Conservation (phyloP, 2,329 filamentous ascomycete species). For the Epichloe sibirici region DNA sequence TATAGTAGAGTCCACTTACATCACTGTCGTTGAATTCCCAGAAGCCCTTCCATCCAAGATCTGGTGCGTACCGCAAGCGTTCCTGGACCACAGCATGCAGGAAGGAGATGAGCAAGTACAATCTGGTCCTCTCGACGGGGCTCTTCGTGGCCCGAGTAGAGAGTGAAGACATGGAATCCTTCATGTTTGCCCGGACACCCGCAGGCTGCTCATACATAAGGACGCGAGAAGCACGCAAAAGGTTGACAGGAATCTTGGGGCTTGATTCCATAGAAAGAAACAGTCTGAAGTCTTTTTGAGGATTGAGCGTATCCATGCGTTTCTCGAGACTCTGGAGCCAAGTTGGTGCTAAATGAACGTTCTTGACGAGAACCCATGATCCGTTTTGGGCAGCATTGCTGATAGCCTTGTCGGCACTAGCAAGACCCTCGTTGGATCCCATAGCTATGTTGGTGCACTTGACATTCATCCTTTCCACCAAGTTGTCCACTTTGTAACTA, state of each 20-base stretch:
- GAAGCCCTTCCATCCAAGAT: conserved; percentile 93
- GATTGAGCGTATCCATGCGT: conserved; percentile 87
- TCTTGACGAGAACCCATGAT: conserved; percentile 96
- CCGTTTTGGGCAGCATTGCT: conserved; percentile 82
- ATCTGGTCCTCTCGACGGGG: conserved; percentile 78
- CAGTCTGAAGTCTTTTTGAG: conserved; percentile 81
- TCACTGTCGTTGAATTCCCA: conserved; percentile 99
- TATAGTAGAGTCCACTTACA: conserved; percentile 42
- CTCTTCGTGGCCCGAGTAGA: conserved; percentile 64
- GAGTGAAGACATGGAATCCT: conserved; percentile 81
- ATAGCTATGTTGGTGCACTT: conserved; percentile 96
- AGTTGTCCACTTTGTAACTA: conserved; percentile 94
- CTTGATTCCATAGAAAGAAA: conserved; percentile 98
- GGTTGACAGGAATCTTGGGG: conserved; percentile 90
- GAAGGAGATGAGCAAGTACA: conserved; percentile 89
- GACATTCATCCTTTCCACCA: conserved; percentile 73
- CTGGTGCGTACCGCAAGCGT: conserved; percentile 84
- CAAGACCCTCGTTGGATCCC: conserved; percentile 90
- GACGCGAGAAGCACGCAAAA: conserved; percentile 84
- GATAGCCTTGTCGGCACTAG: conserved; percentile 91
- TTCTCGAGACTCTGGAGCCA: conserved; percentile 98
- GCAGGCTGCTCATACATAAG: conserved; percentile 98
- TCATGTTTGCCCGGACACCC: conserved; percentile 95
- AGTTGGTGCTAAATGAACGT: conserved; percentile 88
- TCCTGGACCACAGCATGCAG: conserved; percentile 94